Conservation (phyloP, 176 grass and related monocot genomes). For the Lolium perenne region DNA sequence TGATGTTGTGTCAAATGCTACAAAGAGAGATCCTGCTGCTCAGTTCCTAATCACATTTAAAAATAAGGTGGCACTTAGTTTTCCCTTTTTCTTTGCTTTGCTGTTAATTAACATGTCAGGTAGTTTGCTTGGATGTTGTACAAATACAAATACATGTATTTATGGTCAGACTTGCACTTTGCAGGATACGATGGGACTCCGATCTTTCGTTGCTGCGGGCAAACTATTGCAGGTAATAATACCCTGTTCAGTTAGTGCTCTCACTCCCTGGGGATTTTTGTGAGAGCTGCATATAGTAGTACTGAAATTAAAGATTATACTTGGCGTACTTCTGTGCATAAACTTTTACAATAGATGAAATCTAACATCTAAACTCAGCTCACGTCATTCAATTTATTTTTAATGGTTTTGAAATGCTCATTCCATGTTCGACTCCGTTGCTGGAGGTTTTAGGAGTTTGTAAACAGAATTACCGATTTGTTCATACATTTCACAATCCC, state of each 20-base stretch:
- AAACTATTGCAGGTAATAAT: slow-evolving; percentile 85
- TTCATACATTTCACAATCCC: not conserved
- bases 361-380: not conserved
- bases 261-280: not conserved
- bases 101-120: slow-evolving; percentile 21
- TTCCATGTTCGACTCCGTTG: not conserved
- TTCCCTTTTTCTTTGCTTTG: not conserved
- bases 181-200: slow-evolving; percentile 81
- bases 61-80: slow-evolving; percentile 63
- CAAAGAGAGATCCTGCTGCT: slow-evolving; percentile 88
- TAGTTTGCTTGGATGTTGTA: slow-evolving; percentile 26
- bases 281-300: not conserved
- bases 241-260: slow-evolving; percentile 15
- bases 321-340: not conserved
- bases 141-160: slow-evolving; percentile 23
- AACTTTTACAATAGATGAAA: slow-evolving; percentile 16
- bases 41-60: slow-evolving; percentile 84
- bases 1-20: slow-evolving; percentile 80
- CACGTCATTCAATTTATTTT: slow-evolving; percentile 17
- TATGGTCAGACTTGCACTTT: slow-evolving; percentile 33
- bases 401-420: not conserved
- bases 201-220: slow-evolving; percentile 85
- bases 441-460: not conserved
- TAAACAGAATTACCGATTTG: not conserved
- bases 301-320: slow-evolving; percentile 9